These are phyloP conservation scores for Leptographium flavum DNA, from an alignment of 2,329 filamentous ascomycete genomes.

Conservation along the genomic window DNA sequence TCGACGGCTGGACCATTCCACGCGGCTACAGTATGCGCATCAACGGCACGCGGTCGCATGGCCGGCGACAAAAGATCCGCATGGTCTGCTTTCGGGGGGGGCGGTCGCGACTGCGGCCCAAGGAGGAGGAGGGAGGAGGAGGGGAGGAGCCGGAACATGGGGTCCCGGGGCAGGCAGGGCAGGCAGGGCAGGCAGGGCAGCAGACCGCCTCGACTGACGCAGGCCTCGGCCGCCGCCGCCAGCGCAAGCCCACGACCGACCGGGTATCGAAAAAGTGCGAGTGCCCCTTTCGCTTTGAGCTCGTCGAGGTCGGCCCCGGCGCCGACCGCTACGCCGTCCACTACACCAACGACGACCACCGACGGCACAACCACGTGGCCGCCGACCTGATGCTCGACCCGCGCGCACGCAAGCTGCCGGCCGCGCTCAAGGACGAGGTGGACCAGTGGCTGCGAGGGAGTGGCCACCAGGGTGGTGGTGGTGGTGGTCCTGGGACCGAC, in stretches of 20 bases:
- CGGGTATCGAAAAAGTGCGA: slow-evolving; percentile 22
- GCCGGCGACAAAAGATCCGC: slow-evolving; percentile 21
- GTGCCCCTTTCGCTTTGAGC: slow-evolving; percentile 23
- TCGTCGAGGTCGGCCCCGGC: slow-evolving; percentile 20
- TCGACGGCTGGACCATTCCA: slow-evolving; percentile 21
- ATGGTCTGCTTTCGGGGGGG: slow-evolving; percentile 24
- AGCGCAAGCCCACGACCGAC: slow-evolving; percentile 20
- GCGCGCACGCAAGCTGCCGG: slow-evolving; percentile 20
- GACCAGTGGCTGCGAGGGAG: slow-evolving; percentile 18
- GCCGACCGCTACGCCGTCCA: slow-evolving; percentile 22
- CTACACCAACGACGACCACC: slow-evolving; percentile 21
- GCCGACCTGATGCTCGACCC: slow-evolving; percentile 21
- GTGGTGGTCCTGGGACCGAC: background rate
- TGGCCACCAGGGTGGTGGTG: background rate
- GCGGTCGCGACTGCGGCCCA: slow-evolving; percentile 18
- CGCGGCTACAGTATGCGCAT: slow-evolving; percentile 25
- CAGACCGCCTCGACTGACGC: too few relatives aligned
- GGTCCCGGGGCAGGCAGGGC: background rate
- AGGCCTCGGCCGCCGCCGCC: slow-evolving; percentile 9
- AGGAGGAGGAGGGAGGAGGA: slow-evolving; percentile 2
- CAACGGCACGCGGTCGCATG: slow-evolving; percentile 21
- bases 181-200: too few relatives aligned
- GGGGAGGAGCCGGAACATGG: background rate
- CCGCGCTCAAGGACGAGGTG: slow-evolving; percentile 18
- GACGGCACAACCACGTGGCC: slow-evolving; percentile 21